A percentile compares a stretch with the other conserved stretches of the same genome.
Conservation (phyloP, 208 protist genomes). For the Spironucleus salmonicida region DNA sequence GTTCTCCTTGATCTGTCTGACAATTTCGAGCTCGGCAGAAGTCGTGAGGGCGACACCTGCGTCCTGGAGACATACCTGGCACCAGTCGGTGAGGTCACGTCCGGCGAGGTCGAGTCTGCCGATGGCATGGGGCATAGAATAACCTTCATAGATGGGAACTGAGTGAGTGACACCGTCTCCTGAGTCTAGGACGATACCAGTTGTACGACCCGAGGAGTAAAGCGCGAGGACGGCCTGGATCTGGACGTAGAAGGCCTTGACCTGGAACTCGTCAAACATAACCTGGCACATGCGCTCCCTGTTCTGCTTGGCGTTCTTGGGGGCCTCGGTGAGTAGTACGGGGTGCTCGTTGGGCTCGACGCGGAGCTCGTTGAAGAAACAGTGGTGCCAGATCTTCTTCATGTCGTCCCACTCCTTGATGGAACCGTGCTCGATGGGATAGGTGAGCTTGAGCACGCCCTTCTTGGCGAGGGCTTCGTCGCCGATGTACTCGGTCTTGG, state of each 20-base stretch:
- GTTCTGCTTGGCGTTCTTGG: conserved; percentile 66
- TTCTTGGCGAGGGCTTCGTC: conserved; percentile 34
- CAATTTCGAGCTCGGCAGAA: conserved; percentile 56
- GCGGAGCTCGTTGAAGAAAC: conserved; percentile 90
- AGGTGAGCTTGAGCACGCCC: conserved; percentile 33
- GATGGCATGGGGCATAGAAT: conserved; percentile 54
- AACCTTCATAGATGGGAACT: conserved; percentile 69
- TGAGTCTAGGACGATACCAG: conserved; percentile 70
- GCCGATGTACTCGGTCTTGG: conserved; percentile 32
- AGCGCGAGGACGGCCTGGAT: conserved; percentile 38
- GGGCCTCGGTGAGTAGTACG: conserved; percentile 69
- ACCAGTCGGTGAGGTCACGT: conserved; percentile 57
- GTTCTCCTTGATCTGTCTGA: conserved; percentile 62
- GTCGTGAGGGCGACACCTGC: conserved; percentile 49
- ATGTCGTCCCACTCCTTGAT: conserved; percentile 38
- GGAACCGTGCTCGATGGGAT: conserved; percentile 41
- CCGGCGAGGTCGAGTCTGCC: conserved; percentile 55
- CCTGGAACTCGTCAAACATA: conserved; percentile 47
- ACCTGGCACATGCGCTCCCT: conserved; percentile 49
- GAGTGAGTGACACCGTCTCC: conserved; percentile 72
- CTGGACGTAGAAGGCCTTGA: conserved; percentile 41
- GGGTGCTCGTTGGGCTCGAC: conserved; percentile 86
- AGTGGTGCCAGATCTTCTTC: conserved; percentile 74
- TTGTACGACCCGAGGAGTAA: conserved; percentile 44
- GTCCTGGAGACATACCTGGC: conserved; percentile 52